A percentile compares a stretch with the other conserved stretches of the same genome.
Evolutionary conservation across 805 yeast genomes (phyloP).

Genomic region (Candida ortonii): DNA sequence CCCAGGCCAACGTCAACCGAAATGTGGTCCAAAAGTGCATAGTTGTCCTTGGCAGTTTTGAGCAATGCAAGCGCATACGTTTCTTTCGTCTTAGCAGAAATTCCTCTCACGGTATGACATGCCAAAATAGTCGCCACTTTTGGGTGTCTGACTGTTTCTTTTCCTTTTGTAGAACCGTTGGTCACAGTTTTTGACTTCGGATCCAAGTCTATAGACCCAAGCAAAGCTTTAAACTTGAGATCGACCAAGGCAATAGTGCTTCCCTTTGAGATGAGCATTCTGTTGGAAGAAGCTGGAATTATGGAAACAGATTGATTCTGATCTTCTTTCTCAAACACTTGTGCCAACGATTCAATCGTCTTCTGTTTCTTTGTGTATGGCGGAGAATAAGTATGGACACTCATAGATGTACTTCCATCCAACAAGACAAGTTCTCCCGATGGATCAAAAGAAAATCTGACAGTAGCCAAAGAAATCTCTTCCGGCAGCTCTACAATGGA

Average conservation of each 20-base stretch:
- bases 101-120: constrained; percentile 41
- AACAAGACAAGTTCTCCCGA: constrained; percentile 29
- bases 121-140: constrained; percentile 31
- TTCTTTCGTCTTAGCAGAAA: constrained; percentile 37
- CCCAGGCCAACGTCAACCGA: constrained; percentile 64
- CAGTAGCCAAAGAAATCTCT: constrained; percentile 10
- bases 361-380: constrained; percentile 33
- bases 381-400: constrained; percentile 28
- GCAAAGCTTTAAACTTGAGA: constrained; percentile 40
- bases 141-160: constrained; percentile 20
- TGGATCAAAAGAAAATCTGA: constrained; percentile 26
- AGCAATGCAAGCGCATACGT: constrained; percentile 43
- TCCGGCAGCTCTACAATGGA: constrained; percentile 24
- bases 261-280: constrained; percentile 43
- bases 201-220: constrained; percentile 30
- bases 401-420: constrained; percentile 16
- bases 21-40: constrained; percentile 42
- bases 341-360: constrained; percentile 20
- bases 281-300: constrained; percentile 40
- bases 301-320: constrained; percentile 33
- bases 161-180: constrained; percentile 6
- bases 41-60: constrained; percentile 41
- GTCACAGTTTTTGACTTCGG: constrained; percentile 26
- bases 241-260: constrained; percentile 44
- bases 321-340: constrained; percentile 28